Base-by-base conservation (phyloP, 306 rosid species). In the Quercus aquifolioides region DNA sequence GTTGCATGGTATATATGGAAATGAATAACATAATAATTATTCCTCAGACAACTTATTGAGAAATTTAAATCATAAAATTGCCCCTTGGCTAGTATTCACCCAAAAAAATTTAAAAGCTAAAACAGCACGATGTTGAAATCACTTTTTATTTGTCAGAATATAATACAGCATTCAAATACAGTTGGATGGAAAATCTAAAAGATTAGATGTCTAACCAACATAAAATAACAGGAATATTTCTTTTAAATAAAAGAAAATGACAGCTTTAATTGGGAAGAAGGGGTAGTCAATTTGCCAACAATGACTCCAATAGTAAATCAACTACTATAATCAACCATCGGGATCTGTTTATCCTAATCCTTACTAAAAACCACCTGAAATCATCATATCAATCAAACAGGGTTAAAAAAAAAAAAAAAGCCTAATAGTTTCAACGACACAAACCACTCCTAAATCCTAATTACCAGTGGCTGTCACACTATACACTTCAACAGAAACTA, bases 311-410 rank as follows among this genome's bases (percentile, higher is more conserved):
- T 49, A 79, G 74, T 67, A 74, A 55, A 55, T 65, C 43, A 52
- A 54, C 73, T 81, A 92, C 95, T 91, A 94, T 87, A 90, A 84
- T 90, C 94, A 80, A 92, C 92, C 88, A 85, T 76, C 69, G 91
- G 87, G 77, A 86, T 87, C 21, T 74, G 74, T 83, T 92, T 87
- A 75, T 89, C 88, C 67, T 70, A 94, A 79, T 76, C 89, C 89
- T 81, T 82, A 31, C 62, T 76, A 46, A 35, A 59, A 23, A 58
- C 74, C 35, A 69, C 49, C 75, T 21, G 68, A 69, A 38, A 76
- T 55, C 76, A 58, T 33, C 75, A 72, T 41, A 15, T 21, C 46
- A 59, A 19, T 21, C 33, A 78, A 75, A 64, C 1, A 3, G 8
- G 8, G 1, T 21, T 19, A 23, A 28, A 38, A 4, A 75, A 23